phyloP scores from a whole-genome alignment of 2,329 filamentous ascomycete species.

The Sarocladiaceae sp. region DNA sequence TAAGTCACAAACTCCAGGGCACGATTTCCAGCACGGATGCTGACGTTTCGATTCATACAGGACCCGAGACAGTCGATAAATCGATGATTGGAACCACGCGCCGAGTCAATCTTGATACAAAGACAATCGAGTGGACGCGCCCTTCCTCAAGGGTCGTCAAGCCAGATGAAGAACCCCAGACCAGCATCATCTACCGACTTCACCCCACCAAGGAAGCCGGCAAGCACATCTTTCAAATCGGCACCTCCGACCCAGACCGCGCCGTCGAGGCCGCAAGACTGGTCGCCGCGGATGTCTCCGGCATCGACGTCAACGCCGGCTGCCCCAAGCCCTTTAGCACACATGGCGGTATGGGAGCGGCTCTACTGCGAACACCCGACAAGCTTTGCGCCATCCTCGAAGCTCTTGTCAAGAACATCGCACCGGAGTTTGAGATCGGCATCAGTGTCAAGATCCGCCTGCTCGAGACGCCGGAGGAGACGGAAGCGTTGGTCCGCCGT shows the following conservation, averaged over 20 bases:
- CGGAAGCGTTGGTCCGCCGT: constrained; percentile 67
- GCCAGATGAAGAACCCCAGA: constrained; percentile 43
- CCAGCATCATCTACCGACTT: constrained; percentile 76
- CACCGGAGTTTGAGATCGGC: constrained; percentile 73
- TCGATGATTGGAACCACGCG: constrained; percentile 84
- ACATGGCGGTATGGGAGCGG: constrained; percentile 89
- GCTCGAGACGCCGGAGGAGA: constrained; percentile 68
- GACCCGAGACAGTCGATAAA: constrained; percentile 89
- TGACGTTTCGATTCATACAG: constrained; percentile 32
- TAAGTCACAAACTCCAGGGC: constrained; percentile 29
- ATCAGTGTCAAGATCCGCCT: constrained; percentile 97
- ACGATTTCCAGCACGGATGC: constrained; percentile 7
- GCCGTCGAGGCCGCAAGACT: constrained; percentile 80
- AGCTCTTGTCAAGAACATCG: constrained; percentile 72
- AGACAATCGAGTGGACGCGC: constrained; percentile 80
- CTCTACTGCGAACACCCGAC: constrained; percentile 79
- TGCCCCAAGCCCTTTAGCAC: constrained; percentile 97
- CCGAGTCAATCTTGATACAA: constrained; percentile 66
- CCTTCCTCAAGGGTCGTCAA: constrained; percentile 63
- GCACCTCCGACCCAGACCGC: constrained; percentile 73
- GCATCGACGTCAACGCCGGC: constrained; percentile 97
- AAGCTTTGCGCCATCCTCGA: constrained; percentile 76
- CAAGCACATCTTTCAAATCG: constrained; percentile 84
- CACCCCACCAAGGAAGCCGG: constrained; percentile 70
- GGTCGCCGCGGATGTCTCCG: constrained; percentile 80